Conservation (phyloP, 345 rosid species). For the Murraya koenigii region DNA sequence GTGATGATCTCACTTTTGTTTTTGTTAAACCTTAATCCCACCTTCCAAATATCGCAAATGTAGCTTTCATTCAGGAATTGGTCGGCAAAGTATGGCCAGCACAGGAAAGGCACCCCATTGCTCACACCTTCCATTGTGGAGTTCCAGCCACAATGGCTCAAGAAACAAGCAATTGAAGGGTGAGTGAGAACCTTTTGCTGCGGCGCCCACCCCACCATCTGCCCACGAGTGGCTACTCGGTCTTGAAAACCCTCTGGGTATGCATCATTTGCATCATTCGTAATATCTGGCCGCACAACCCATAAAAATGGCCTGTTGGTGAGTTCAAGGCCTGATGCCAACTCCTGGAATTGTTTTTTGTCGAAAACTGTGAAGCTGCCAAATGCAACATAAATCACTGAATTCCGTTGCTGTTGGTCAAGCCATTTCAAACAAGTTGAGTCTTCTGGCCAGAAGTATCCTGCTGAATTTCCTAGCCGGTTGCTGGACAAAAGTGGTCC, state of each 20-base stretch:
- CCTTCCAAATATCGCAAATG: conserved; percentile 47
- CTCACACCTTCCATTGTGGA: conserved; percentile 54
- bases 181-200: conserved; percentile 36
- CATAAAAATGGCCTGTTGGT: conserved; percentile 14
- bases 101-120: conserved; percentile 50
- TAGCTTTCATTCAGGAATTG: conserved; percentile 40
- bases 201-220: conserved; percentile 42
- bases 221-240: conserved; percentile 4
- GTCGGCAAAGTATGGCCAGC: conserved; percentile 54
- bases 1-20: conserved; percentile 26
- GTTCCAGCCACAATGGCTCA: conserved; percentile 69
- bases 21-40: conserved; percentile 41
- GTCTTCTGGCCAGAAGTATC: conserved; percentile 35
- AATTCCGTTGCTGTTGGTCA: conserved; percentile 25
- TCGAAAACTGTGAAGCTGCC: conserved; percentile 34
- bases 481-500: conserved; percentile 31
- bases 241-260: conserved; percentile 14
- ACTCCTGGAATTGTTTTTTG: conserved; percentile 25
- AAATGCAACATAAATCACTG: conserved; percentile 43
- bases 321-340: conserved; percentile 39
- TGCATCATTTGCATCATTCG: conserved; percentile 2
- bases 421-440: conserved; percentile 35
- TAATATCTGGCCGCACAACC: conserved; percentile 20
- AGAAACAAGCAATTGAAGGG: conserved; percentile 40
- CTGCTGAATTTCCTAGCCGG: conserved; percentile 19